These are phyloP conservation scores for Phaeosphaeria sp. DNA, from an alignment of 2,329 filamentous ascomycete genomes.

Conservation along the genomic window DNA sequence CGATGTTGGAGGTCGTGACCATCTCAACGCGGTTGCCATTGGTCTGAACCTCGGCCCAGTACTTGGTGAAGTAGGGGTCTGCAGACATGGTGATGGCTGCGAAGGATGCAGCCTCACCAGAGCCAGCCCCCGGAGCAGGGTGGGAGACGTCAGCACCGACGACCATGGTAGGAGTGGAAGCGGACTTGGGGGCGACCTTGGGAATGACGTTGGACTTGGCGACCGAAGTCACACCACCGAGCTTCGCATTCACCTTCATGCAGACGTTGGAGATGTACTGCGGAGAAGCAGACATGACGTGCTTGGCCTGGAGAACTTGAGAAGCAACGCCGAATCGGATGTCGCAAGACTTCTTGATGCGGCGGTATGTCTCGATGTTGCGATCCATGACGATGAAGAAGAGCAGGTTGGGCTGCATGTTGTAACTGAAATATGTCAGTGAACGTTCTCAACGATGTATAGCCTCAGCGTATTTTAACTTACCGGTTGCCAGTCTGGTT, in stretches of 20 bases:
- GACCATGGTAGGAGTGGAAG: slow-evolving; percentile 69
- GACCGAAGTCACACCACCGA: slow-evolving; percentile 78
- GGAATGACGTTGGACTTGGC: slow-evolving; percentile 49
- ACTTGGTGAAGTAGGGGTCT: slow-evolving; percentile 74
- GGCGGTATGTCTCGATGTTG: slow-evolving; percentile 75
- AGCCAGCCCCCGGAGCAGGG: slow-evolving; percentile 64
- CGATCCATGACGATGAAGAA: slow-evolving; percentile 79
- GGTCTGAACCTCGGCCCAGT: slow-evolving; percentile 79
- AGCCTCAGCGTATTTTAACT: neutral
- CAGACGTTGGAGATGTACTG: slow-evolving; percentile 94
- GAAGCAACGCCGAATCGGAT: slow-evolving; percentile 83
- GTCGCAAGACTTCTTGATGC: slow-evolving; percentile 89
- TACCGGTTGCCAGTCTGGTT: slow-evolving; percentile 59
- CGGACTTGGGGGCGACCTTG: slow-evolving; percentile 31
- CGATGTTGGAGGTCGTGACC: slow-evolving; percentile 71
- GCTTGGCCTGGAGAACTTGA: slow-evolving; percentile 76
- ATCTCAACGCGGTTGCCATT: slow-evolving; percentile 87
- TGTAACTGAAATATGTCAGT: slow-evolving; percentile 40
- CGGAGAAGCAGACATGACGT: slow-evolving; percentile 72
- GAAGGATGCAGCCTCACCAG: slow-evolving; percentile 68
- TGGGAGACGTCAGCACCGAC: slow-evolving; percentile 94
- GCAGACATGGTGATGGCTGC: slow-evolving; percentile 86
- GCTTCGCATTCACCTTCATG: slow-evolving; percentile 97
- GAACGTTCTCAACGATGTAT: neutral
- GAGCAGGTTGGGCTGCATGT: slow-evolving; percentile 73